A percentile compares a stretch with the other conserved stretches of the same genome.
These are phyloP conservation scores for Colletotrichum filicis DNA, from an alignment of 2,329 filamentous ascomycete genomes.

Conservation along the genomic window DNA sequence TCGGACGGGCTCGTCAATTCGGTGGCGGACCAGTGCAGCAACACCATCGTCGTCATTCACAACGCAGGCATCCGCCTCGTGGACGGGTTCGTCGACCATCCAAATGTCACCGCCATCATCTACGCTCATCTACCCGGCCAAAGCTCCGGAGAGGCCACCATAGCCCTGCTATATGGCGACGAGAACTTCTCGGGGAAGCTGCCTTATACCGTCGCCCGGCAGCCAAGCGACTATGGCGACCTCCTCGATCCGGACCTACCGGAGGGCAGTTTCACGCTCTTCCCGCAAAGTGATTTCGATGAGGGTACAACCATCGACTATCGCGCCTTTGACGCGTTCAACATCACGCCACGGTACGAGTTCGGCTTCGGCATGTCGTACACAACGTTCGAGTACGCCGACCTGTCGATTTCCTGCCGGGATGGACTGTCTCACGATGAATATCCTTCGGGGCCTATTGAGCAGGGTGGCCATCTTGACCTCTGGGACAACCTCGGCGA, in stretches of 20 bases:
- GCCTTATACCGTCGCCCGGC: slow-evolving; percentile 68
- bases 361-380: slow-evolving; percentile 68
- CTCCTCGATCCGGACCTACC: slow-evolving; percentile 27
- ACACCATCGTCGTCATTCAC: slow-evolving; percentile 66
- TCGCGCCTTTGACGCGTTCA: slow-evolving; percentile 60
- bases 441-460: slow-evolving; percentile 38
- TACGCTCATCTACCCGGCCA: slow-evolving; percentile 70
- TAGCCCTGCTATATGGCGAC: slow-evolving; percentile 70
- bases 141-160: slow-evolving; percentile 69
- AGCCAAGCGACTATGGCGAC: slow-evolving; percentile 48
- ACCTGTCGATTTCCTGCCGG: background rate
- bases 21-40: slow-evolving; percentile 55
- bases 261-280: slow-evolving; percentile 47
- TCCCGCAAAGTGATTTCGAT: slow-evolving; percentile 60
- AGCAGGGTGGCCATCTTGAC: slow-evolving; percentile 55
- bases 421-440: background rate
- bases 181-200: slow-evolving; percentile 69
- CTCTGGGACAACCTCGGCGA: slow-evolving; percentile 73
- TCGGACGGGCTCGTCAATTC: slow-evolving; percentile 69
- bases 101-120: slow-evolving; percentile 70
- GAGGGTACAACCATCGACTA: slow-evolving; percentile 67
- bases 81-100: slow-evolving; percentile 59
- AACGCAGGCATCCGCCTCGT: slow-evolving; percentile 65
- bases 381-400: slow-evolving; percentile 55
- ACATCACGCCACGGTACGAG: slow-evolving; percentile 61